A percentile compares a stretch with the other conserved stretches of the same genome.
phyloP scores from a whole-genome alignment of 2,329 filamentous ascomycete species.

The Dryadomyces quercivorus region DNA sequence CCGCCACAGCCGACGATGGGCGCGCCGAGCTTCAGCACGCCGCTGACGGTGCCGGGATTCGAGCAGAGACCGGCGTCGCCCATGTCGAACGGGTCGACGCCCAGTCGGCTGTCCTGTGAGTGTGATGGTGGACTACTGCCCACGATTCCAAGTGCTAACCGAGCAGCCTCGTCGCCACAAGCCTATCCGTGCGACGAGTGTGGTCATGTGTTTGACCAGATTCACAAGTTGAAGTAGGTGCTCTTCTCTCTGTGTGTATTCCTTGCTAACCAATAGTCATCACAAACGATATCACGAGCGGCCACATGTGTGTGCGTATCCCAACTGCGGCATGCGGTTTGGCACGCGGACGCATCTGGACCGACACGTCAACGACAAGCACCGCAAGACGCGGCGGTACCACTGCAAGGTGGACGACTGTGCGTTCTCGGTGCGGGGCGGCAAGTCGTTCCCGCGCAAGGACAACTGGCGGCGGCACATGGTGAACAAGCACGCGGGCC shows the following conservation, averaged over 20 bases:
- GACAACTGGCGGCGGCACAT: constrained; percentile 53
- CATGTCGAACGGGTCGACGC: constrained; percentile 17
- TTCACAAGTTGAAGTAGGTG: constrained; percentile 46
- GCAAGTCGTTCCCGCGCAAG: constrained; percentile 47
- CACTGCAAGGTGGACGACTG: constrained; percentile 43
- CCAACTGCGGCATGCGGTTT: constrained; percentile 41
- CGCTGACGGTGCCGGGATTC: neutral
- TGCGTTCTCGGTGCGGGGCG: constrained; percentile 41
- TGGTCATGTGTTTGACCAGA: constrained; percentile 38
- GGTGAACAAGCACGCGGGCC: constrained; percentile 40
- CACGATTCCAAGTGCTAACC: constrained; percentile 8
- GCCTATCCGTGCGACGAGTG: constrained; percentile 29
- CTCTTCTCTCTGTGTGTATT: no score
- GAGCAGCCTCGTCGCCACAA: constrained; percentile 14
- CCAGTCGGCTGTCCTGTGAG: constrained; percentile 16
- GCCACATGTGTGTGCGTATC: constrained; percentile 30
- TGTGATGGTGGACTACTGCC: constrained; percentile 6
- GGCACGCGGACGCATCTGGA: constrained; percentile 51
- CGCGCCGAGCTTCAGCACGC: constrained; percentile 29
- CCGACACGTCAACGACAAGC: constrained; percentile 50
- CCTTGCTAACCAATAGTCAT: constrained; percentile 29
- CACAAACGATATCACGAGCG: constrained; percentile 50
- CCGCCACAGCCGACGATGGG: constrained; percentile 12
- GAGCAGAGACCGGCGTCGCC: constrained; percentile 26
- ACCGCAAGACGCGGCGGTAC: constrained; percentile 46